Evolutionary conservation across 305 asterid species (phyloP).

Genomic region (Fraxinus xanthoxyloides): DNA sequence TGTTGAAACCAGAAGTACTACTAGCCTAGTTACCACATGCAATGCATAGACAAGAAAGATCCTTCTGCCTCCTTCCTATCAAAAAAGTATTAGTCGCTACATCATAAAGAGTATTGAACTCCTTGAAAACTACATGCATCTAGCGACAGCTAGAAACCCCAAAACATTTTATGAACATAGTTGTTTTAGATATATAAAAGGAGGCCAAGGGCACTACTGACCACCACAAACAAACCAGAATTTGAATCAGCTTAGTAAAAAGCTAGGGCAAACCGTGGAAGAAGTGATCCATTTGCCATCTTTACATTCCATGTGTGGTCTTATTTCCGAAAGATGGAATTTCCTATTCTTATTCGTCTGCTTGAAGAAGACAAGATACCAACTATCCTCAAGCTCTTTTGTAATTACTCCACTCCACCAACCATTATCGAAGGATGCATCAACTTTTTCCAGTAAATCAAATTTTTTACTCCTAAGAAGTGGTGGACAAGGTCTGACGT

Average conservation of each 20-base stretch:
- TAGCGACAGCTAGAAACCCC: slow-evolving; percentile 5
- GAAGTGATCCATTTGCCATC: slow-evolving; percentile 70
- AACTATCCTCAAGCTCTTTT: slow-evolving; percentile 47
- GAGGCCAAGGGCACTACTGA: background rate
- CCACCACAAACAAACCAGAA: background rate
- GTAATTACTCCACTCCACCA: slow-evolving; percentile 77
- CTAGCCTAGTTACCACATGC: slow-evolving; percentile 31
- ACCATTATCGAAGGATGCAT: slow-evolving; percentile 56
- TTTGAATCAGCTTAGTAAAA: slow-evolving; percentile 6
- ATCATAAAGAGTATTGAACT: slow-evolving; percentile 15
- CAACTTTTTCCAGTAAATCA: slow-evolving; percentile 66
- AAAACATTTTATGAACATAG: background rate
- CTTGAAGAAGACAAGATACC: slow-evolving; percentile 52
- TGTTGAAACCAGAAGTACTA: slow-evolving; percentile 18
- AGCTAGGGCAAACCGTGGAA: slow-evolving; percentile 51
- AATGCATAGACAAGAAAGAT: slow-evolving; percentile 30
- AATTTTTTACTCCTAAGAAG: slow-evolving; percentile 46
- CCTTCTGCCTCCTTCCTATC: slow-evolving; percentile 23
- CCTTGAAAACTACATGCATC: slow-evolving; percentile 24
- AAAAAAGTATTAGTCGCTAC: slow-evolving; percentile 18
- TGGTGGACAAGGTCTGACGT: slow-evolving; percentile 79
- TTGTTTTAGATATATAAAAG: background rate
- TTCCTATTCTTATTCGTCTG: slow-evolving; percentile 36
- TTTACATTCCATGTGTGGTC: slow-evolving; percentile 84
- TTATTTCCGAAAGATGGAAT: slow-evolving; percentile 44